A percentile compares a stretch with the other conserved stretches of the same genome.
These are phyloP conservation scores for Pulveroboletus ravenelii DNA, from an alignment of 768 basidiomycete species.

Conservation along the genomic window DNA sequence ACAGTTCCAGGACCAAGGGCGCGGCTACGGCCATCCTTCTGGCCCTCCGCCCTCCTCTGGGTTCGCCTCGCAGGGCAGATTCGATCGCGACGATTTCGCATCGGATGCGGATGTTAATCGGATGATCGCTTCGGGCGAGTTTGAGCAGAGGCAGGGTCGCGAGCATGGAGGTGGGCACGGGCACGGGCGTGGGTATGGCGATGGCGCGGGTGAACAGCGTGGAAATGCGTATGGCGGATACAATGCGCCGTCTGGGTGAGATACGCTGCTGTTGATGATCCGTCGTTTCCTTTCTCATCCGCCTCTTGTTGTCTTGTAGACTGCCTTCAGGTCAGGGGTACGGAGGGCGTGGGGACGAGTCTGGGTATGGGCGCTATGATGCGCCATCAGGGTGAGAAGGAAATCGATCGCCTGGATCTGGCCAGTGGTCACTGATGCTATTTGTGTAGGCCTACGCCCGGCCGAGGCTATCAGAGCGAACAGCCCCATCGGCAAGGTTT, in stretches of 20 bases:
- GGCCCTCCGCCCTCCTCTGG: constrained; percentile 6
- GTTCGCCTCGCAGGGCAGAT: constrained; percentile 9
- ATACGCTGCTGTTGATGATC: neutral
- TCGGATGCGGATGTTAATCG: constrained; percentile 24
- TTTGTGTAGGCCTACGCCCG: constrained; percentile 5
- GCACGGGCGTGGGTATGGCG: neutral
- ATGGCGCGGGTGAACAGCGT: neutral
- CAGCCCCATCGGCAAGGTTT: constrained; percentile 1
- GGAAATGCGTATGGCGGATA: neutral
- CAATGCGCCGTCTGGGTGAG: constrained; percentile 15
- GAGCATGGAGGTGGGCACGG: neutral
- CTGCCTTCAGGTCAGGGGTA: constrained; percentile 6
- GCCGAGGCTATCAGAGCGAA: constrained; percentile 6
- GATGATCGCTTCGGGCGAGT: constrained; percentile 17
- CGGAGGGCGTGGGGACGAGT: neutral
- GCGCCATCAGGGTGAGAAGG: constrained; percentile 11
- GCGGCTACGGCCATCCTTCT: neutral
- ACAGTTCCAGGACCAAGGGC: neutral
- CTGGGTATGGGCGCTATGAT: constrained; percentile 6
- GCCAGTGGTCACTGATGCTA: neutral
- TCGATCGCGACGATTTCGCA: constrained; percentile 26
- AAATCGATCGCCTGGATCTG: neutral
- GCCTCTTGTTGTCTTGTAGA: neutral
- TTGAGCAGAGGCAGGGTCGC: neutral
- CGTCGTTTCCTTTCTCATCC: neutral